A percentile compares a stretch with the other conserved stretches of the same genome.
These are phyloP conservation scores for Carallia brachiata DNA, from an alignment of 345 rosid genomes.

Conservation along the genomic window DNA sequence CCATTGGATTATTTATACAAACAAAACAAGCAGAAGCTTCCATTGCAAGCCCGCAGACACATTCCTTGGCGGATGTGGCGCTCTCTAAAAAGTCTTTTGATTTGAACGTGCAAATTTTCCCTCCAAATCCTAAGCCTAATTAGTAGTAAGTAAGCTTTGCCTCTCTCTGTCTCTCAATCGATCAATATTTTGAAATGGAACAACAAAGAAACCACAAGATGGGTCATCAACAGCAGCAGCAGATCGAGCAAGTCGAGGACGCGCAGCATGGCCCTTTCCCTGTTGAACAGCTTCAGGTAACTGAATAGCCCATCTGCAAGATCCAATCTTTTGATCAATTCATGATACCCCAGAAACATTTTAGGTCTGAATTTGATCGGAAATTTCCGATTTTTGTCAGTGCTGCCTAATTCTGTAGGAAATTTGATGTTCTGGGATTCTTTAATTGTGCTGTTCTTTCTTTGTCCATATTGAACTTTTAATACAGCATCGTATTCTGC, in stretches of 20 bases:
- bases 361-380: background rate
- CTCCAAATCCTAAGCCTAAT: background rate
- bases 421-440: too few relatives aligned
- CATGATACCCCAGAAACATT: background rate
- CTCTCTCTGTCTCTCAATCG: background rate
- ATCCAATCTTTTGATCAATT: conserved; percentile 1
- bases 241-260: conserved; percentile 36
- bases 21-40: background rate
- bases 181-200: conserved; percentile 26
- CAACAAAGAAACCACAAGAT: conserved; percentile 37
- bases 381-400: background rate
- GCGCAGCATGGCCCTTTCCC: conserved; percentile 56
- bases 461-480: too few relatives aligned
- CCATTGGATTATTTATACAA: too few relatives aligned
- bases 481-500: too few relatives aligned
- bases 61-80: background rate
- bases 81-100: conserved; percentile 2
- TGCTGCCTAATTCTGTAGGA: too few relatives aligned
- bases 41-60: background rate
- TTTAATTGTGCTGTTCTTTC: too few relatives aligned
- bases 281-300: conserved; percentile 61
- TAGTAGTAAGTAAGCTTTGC: background rate
- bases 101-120: conserved; percentile 18
- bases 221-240: conserved; percentile 23
- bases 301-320: background rate